Evolutionary conservation across 1,284 basidiomycete genomes (phyloP), one percentile per base, ranked within the genome.

Genomic region (Melampsora abietis-canadensis): DNA sequence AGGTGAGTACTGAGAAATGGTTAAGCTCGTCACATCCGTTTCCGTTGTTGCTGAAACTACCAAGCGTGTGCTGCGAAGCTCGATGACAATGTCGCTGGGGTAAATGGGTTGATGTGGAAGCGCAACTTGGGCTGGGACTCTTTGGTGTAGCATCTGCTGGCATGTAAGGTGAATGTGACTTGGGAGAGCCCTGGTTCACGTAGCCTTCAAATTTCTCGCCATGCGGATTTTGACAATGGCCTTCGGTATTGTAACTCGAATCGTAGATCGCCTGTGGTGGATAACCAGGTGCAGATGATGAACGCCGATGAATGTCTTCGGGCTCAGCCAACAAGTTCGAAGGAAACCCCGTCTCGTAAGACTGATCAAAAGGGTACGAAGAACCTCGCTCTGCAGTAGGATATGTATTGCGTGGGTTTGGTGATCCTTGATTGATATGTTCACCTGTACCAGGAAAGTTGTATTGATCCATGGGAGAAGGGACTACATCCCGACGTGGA

Each of bases 1-100:
- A 75, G 21, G 72, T 75, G 0, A 75, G 48, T 10, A 75, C 72
- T 1, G 72, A 75, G 27, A 75, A 75, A 21, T 75, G 65, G 3
- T 60, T 67, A 6, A 34, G 6, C 19, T 75, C 72, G 12, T 73
- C 70, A 57, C 37, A 30, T 12, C 47, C 14, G 47, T 37, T 19
- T 30, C 54, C 57, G 27, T 48, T 62, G 15, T 51, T 47, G n/a
- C 72, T 75, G 34, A 65, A 57, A 19, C 62, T 54, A 15, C 47
- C 54, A n/a, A 66, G 19, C 6, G 48, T 73, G 46, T 73, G 63
- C n/a, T 62, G 64, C 14, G 72, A 66, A n/a, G 72, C 59, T 21
- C 57, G 40, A 19, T 75, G 37, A 24, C 65, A 67, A 40, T 75
- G 54, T 30, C 37, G 54, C 12, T 44, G 59, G 40, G 46, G 14